Percentiles rank a stretch among this genome's conserved stretches.
Evolutionary conservation across 768 basidiomycete genomes (phyloP).

Genomic region (Mycena chlorophos): DNA sequence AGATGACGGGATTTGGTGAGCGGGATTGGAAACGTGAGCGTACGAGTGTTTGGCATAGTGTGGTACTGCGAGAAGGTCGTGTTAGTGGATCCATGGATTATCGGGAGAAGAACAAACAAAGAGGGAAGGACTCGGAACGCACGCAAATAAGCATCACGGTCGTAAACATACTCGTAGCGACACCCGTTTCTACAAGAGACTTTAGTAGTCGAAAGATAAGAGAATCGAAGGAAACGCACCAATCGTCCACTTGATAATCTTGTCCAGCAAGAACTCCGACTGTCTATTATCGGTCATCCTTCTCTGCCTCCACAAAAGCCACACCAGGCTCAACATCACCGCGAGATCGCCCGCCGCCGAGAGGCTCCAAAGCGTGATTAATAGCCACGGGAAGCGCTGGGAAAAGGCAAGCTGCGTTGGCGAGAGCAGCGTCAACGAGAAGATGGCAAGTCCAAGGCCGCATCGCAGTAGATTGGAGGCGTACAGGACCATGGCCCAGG

Average conservation of each 20-base stretch:
- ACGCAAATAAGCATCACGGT: neutral
- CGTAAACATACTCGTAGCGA: neutral
- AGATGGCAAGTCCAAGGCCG: neutral
- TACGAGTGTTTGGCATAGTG: neutral
- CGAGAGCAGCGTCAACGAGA: neutral
- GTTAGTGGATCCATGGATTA: too few species aligned
- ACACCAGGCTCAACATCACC: neutral
- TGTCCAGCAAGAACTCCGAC: neutral
- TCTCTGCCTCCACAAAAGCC: neutral
- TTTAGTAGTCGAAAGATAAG: neutral
- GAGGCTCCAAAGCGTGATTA: neutral
- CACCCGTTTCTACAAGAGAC: neutral
- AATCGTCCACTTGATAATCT: neutral
- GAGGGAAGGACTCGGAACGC: neutral
- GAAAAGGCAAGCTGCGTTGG: neutral
- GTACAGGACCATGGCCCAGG: neutral
- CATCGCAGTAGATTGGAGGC: neutral
- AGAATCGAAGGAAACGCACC: neutral
- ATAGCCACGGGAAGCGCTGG: neutral
- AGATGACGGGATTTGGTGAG: neutral
- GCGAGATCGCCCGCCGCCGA: neutral
- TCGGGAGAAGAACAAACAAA: neutral
- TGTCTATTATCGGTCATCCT: neutral
- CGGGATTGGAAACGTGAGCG: neutral
- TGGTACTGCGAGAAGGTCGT: neutral